Evolutionary conservation across 2,329 filamentous ascomycete species (phyloP).

Genomic region (Colletotrichum filicis): DNA sequence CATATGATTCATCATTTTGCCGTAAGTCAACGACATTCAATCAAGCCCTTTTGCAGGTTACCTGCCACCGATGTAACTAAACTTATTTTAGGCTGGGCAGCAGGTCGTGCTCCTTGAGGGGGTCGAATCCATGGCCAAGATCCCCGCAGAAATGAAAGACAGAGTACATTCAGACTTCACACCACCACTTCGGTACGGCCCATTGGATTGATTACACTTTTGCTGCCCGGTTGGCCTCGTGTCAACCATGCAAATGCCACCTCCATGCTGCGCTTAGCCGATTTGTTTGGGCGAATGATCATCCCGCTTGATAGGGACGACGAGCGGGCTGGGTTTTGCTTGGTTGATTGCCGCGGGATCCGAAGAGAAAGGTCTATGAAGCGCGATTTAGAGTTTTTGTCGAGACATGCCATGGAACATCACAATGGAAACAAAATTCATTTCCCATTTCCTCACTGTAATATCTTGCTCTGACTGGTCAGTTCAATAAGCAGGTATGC

Average conservation of each 20-base stretch:
- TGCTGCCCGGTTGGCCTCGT: no score
- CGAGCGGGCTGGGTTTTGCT: not conserved
- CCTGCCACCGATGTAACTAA: not conserved
- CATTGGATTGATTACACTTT: constrained; percentile 10
- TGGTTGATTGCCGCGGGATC: not conserved
- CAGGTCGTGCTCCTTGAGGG: constrained; percentile 25
- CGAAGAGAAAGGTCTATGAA: not conserved
- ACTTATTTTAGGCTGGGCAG: constrained; percentile 8
- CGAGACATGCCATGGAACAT: not conserved
- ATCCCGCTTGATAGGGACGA: not conserved
- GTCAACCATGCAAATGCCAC: not conserved
- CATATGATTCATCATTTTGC: constrained; percentile 32
- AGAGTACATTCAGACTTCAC: constrained; percentile 28
- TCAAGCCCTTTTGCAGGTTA: not conserved
- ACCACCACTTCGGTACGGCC: constrained; percentile 9
- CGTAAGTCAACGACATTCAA: not conserved
- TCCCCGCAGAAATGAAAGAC: constrained; percentile 23
- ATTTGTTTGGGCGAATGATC: not conserved
- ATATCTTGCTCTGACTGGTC: no score
- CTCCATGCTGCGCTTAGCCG: not conserved
- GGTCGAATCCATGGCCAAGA: constrained; percentile 20
- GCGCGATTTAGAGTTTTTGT: not conserved
- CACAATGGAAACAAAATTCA: not conserved
- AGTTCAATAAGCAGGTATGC: no score
- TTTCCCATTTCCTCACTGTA: not conserved